A percentile compares a stretch with the other conserved stretches of the same genome.
Conservation (phyloP, 495 filamentous ascomycete genomes). For the Trichoderma asperelloides region DNA sequence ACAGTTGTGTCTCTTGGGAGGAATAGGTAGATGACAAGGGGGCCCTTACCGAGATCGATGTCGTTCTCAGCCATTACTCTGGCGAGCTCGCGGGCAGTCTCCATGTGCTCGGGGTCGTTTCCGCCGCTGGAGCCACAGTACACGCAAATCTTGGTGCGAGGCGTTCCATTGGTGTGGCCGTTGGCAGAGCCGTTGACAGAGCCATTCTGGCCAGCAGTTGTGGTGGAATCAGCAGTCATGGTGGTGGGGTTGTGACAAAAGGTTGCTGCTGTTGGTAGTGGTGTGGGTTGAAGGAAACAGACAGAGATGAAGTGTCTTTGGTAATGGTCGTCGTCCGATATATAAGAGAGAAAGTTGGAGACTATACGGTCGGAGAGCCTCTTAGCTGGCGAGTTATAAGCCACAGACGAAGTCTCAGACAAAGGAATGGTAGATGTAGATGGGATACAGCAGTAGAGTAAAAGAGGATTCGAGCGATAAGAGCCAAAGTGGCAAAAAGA, state of each 20-base stretch:
- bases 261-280: too few species aligned
- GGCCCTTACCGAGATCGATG: slow-evolving; percentile 50
- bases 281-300: too few species aligned
- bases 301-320: too few species aligned
- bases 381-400: too few species aligned
- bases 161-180: slow-evolving; percentile 20
- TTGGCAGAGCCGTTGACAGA: slow-evolving; percentile 18
- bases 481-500: background rate
- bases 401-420: too few species aligned
- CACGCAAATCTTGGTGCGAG: slow-evolving; percentile 53
- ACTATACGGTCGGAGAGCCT: too few species aligned
- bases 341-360: too few species aligned
- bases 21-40: background rate
- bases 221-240: slow-evolving; percentile 36
- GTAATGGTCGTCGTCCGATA: too few species aligned
- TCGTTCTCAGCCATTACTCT: slow-evolving; percentile 61
- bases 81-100: slow-evolving; percentile 72
- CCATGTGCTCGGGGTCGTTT: slow-evolving; percentile 55
- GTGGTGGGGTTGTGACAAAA: slow-evolving; percentile 11
- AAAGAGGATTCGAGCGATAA: background rate
- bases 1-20: background rate
- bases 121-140: slow-evolving; percentile 77
- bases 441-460: background rate
- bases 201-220: slow-evolving; percentile 18
- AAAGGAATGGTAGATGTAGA: background rate